Percentiles rank a stretch among this genome's conserved stretches.
Conservation (phyloP, 495 filamentous ascomycete species). For the Aspergillus homomorphus region DNA sequence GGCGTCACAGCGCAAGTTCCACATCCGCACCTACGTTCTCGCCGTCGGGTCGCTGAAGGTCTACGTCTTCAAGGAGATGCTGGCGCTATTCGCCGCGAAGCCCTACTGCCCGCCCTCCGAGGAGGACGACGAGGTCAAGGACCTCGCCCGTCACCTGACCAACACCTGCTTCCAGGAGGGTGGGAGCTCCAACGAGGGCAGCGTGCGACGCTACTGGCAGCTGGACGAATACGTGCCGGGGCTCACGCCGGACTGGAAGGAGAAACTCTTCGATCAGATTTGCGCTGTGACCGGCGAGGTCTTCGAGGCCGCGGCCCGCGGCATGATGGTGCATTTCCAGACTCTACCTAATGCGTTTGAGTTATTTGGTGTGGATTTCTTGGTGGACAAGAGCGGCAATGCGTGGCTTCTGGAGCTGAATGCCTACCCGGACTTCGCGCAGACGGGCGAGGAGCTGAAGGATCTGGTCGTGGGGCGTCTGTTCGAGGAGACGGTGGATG, state of each 20-base stretch:
- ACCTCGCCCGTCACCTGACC: conserved; percentile 75
- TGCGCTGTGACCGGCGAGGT: conserved; percentile 65
- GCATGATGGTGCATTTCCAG: conserved; percentile 89
- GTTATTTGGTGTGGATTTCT: conserved; percentile 86
- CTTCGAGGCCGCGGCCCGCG: conserved; percentile 79
- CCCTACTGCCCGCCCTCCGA: conserved; percentile 54
- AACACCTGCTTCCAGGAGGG: conserved; percentile 88
- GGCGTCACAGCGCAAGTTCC: conserved; percentile 78
- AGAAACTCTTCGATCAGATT: conserved; percentile 69
- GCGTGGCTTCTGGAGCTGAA: conserved; percentile 90
- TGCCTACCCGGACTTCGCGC: conserved; percentile 90
- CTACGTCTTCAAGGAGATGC: conserved; percentile 86
- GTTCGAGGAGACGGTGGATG: conserved; percentile 67
- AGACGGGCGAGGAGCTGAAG: conserved; percentile 74
- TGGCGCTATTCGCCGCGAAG: conserved; percentile 81
- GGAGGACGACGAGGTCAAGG: conserved; percentile 44
- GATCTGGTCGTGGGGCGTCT: conserved; percentile 65
- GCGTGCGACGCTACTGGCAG: conserved; percentile 68
- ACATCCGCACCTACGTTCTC: conserved; percentile 88
- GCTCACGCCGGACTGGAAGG: conserved; percentile 48
- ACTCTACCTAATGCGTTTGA: conserved; percentile 85
- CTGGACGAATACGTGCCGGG: conserved; percentile 46
- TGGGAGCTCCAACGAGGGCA: conserved; percentile 50
- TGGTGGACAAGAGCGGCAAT: conserved; percentile 63
- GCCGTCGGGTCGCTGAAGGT: conserved; percentile 72